Conservation (phyloP, 2,329 filamentous ascomycete genomes). For the Aspergillus glaucus region DNA sequence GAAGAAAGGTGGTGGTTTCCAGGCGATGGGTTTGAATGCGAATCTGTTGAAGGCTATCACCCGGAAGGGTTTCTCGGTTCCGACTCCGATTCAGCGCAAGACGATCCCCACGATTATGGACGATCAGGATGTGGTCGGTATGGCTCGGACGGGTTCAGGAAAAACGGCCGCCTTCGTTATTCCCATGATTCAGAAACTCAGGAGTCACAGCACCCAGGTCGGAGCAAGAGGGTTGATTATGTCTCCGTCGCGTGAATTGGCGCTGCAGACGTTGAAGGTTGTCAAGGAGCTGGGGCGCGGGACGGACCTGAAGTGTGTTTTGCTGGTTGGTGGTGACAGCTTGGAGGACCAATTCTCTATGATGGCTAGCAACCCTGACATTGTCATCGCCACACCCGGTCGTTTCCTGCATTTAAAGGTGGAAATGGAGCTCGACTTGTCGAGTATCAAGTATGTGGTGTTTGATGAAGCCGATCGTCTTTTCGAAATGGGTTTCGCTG, state of each 20-base stretch:
- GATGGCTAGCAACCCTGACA: conserved; percentile 93
- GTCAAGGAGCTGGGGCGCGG: conserved; percentile 89
- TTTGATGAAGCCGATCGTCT: conserved; percentile 96
- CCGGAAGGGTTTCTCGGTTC: conserved; percentile 89
- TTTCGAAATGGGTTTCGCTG: conserved; percentile 97
- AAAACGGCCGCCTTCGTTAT: conserved; percentile 98
- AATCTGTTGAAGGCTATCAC: conserved; percentile 84
- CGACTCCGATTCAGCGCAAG: conserved; percentile 95
- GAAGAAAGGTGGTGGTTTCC: conserved; percentile 95
- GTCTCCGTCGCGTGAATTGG: conserved; percentile 88
- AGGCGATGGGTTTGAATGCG: conserved; percentile 82
- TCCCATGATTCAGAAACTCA: conserved; percentile 92
- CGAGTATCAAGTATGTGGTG: conserved; percentile 85
- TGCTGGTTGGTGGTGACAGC: conserved; percentile 91
- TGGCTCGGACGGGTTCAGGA: conserved; percentile 97
- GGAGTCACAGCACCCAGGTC: conserved; percentile 77
- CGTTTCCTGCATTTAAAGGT: conserved; percentile 95
- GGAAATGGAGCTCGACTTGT: conserved; percentile 89
- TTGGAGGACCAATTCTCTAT: conserved; percentile 89
- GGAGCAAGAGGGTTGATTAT: conserved; percentile 81
- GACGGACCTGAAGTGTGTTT: conserved; percentile 82
- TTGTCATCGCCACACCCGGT: conserved; percentile 93
- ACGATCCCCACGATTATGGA: conserved; percentile 88
- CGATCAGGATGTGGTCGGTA: conserved; percentile 92
- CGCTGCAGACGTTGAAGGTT: conserved; percentile 90